These are phyloP conservation scores for Funneliformis mosseae DNA, from an alignment of 192 early-diverging fungal species.

Conservation along the genomic window DNA sequence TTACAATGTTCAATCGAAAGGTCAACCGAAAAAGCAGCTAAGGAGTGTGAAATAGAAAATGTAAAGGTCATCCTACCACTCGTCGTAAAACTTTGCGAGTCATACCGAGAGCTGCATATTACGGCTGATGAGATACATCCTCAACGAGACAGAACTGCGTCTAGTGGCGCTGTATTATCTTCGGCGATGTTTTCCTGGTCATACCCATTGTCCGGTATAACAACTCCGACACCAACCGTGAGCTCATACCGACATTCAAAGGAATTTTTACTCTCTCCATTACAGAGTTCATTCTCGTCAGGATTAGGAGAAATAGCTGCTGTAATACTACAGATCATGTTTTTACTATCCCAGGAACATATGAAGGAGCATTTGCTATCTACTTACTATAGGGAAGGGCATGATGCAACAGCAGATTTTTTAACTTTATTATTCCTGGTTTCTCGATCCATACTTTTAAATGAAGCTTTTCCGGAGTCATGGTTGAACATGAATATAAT, in stretches of 20 bases:
- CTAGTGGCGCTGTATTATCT: constrained; percentile 8
- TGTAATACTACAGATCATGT: constrained; percentile 31
- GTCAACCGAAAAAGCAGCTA: not conserved
- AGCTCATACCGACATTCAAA: constrained; percentile 5
- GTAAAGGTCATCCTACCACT: constrained; percentile 29
- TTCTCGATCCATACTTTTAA: constrained; percentile 16
- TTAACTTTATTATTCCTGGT: constrained; percentile 24
- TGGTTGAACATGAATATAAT: constrained; percentile 50
- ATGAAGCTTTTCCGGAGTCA: constrained; percentile 31
- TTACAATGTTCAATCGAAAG: constrained; percentile 35
- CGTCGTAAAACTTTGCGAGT: constrained; percentile 30
- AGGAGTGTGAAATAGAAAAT: constrained; percentile 28
- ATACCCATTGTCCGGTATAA: not conserved
- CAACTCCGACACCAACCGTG: not conserved
- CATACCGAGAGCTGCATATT: constrained; percentile 24
- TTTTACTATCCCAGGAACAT: constrained; percentile 28
- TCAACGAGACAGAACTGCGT: constrained; percentile 3
- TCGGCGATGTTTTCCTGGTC: not conserved
- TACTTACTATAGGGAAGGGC: constrained; percentile 27
- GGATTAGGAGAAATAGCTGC: constrained; percentile 32
- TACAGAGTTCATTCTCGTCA: not conserved
- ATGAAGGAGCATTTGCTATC: constrained; percentile 32
- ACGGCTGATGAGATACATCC: not conserved
- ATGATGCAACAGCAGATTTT: constrained; percentile 27
- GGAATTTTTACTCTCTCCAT: constrained; percentile 4